Conservation (phyloP, 2,329 filamentous ascomycete species). For the Thielaviopsis euricoi region DNA sequence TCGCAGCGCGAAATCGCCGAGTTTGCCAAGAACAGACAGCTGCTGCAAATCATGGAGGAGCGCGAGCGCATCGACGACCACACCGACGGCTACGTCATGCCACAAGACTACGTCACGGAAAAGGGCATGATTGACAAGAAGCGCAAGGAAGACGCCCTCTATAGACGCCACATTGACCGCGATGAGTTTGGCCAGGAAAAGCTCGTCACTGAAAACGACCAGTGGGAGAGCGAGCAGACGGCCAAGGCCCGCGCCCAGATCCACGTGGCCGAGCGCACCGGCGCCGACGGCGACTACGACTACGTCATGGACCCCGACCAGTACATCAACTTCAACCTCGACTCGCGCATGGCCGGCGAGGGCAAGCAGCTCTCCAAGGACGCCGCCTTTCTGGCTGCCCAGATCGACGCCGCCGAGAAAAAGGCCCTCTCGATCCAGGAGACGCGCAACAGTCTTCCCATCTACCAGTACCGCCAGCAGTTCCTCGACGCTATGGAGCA, state of each 20-base stretch:
- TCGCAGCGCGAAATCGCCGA: conserved; percentile 69
- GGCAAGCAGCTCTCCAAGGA: conserved; percentile 58
- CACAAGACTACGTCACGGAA: conserved; percentile 88
- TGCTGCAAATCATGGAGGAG: conserved; percentile 68
- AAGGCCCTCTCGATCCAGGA: conserved; percentile 81
- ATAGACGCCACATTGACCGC: conserved; percentile 75
- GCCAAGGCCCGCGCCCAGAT: conserved; percentile 81
- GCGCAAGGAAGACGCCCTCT: conserved; percentile 77
- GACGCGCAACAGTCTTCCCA: conserved; percentile 75
- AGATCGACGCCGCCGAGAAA: conserved; percentile 77
- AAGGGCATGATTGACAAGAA: conserved; percentile 77
- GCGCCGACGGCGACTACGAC: conserved; percentile 58
- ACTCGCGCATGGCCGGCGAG: conserved; percentile 56
- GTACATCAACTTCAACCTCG: conserved; percentile 70
- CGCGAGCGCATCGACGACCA: conserved; percentile 79
- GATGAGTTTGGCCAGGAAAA: conserved; percentile 79
- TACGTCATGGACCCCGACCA: conserved; percentile 85
- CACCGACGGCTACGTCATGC: conserved; percentile 79
- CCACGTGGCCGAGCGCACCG: conserved; percentile 53
- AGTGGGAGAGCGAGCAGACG: conserved; percentile 86
- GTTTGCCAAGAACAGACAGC: conserved; percentile 75
- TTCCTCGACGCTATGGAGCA: conserved; percentile 75
- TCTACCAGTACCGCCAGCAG: conserved; percentile 73
- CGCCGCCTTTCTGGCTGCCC: conserved; percentile 59
- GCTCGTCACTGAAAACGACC: conserved; percentile 84